Percentiles rank a stretch among this genome's conserved stretches.
phyloP scores from a whole-genome alignment of 2,329 filamentous ascomycete species.

The Septoria petroselini region DNA sequence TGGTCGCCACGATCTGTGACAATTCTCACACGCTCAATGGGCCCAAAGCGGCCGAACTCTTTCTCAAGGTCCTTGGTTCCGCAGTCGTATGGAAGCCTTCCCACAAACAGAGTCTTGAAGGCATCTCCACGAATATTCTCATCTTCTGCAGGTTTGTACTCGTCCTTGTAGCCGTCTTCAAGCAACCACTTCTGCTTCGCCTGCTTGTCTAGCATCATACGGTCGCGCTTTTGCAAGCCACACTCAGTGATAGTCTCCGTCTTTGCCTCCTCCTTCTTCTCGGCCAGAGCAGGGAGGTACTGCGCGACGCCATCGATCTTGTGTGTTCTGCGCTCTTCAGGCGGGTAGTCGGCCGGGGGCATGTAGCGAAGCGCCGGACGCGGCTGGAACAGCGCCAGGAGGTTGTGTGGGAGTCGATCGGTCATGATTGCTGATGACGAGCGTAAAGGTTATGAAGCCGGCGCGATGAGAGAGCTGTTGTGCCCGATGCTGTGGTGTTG shows the following conservation, averaged over 20 bases:
- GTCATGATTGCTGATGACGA: slow-evolving; percentile 63
- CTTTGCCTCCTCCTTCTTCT: slow-evolving; percentile 62
- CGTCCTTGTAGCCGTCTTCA: slow-evolving; percentile 59
- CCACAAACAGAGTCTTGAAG: slow-evolving; percentile 91
- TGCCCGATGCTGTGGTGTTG: too few species aligned
- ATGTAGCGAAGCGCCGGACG: slow-evolving; percentile 89
- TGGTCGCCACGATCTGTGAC: slow-evolving; percentile 79
- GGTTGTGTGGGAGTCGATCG: slow-evolving; percentile 88
- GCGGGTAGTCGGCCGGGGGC: slow-evolving; percentile 74
- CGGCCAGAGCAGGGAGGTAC: slow-evolving; percentile 69
- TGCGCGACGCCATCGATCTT: slow-evolving; percentile 69
- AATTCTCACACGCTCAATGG: slow-evolving; percentile 78
- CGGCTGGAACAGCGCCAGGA: slow-evolving; percentile 91
- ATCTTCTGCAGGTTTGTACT: slow-evolving; percentile 80
- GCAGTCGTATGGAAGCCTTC: slow-evolving; percentile 82
- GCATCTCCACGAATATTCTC: slow-evolving; percentile 87
- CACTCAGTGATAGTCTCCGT: slow-evolving; percentile 72
- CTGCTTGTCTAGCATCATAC: slow-evolving; percentile 77
- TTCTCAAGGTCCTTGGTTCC: slow-evolving; percentile 86
- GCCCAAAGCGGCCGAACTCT: slow-evolving; percentile 89
- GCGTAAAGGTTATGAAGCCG: slow-evolving; percentile 9
- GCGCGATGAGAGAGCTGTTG: background rate
- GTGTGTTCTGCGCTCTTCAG: slow-evolving; percentile 75
- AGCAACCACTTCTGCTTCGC: slow-evolving; percentile 61
- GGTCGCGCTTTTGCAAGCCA: slow-evolving; percentile 84